These are phyloP conservation scores for Thozetella sp. DNA, from an alignment of 495 filamentous ascomycete genomes.

Conservation along the genomic window DNA sequence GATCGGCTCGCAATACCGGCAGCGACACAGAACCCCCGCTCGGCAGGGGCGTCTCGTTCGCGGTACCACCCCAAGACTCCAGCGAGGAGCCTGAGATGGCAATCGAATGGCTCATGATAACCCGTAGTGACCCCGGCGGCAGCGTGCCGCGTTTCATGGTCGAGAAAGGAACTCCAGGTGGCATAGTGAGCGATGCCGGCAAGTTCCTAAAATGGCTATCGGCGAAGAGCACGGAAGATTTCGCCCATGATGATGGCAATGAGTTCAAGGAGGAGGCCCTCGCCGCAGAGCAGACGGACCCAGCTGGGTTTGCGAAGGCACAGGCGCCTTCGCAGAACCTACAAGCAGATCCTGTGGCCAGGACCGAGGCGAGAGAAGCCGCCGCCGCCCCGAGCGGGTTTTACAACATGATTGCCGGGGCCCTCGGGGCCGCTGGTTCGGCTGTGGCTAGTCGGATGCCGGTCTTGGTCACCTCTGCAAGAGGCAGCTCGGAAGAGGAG, in stretches of 20 bases:
- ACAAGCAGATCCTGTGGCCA: conserved; percentile 4
- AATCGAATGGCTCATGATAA: conserved; percentile 97
- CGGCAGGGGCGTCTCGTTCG: conserved; percentile 3
- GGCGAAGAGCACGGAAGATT: conserved; percentile 44
- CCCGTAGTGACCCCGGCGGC: conserved; percentile 90
- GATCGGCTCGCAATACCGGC: conserved; percentile 22
- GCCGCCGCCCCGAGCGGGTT: conserved; percentile 48
- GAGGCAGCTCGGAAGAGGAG: conserved; percentile 25
- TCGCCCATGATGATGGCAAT: conserved; percentile 12
- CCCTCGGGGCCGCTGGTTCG: conserved; percentile 40
- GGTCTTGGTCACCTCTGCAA: conserved; percentile 24
- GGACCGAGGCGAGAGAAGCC: conserved; percentile 30
- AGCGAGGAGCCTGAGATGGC: conserved; percentile 50
- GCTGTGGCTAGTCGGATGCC: conserved; percentile 37
- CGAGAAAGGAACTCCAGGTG: conserved; percentile 83
- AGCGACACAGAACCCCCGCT: not conserved
- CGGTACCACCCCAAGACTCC: conserved; percentile 2
- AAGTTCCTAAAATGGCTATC: conserved; percentile 89
- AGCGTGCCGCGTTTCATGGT: conserved; percentile 94
- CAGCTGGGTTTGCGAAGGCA: not conserved
- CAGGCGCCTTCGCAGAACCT: conserved; percentile 14
- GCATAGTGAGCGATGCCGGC: conserved; percentile 78
- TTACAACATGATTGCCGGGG: conserved; percentile 51
- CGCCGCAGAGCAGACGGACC: conserved; percentile 28
- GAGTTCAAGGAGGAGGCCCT: not conserved